Percentiles rank a stretch among this genome's conserved stretches.
phyloP scores from a whole-genome alignment of 1,284 basidiomycete species.

The Rhodotorula sp. region DNA sequence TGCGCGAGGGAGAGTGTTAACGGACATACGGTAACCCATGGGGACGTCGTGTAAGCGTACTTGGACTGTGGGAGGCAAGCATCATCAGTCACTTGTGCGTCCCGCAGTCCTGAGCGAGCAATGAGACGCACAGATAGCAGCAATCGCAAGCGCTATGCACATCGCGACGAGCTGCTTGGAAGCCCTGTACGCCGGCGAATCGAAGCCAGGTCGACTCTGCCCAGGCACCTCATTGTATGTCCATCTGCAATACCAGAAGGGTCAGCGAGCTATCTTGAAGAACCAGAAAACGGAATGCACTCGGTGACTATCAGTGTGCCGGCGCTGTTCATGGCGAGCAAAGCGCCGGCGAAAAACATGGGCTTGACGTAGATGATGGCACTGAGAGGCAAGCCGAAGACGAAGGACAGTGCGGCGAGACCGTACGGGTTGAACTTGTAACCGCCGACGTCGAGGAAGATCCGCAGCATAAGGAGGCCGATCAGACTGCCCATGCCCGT shows the following conservation, averaged over 20 bases:
- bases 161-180: slow-evolving; percentile 43
- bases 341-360: slow-evolving; percentile 40
- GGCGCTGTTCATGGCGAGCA: slow-evolving; percentile 46
- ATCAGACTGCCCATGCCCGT: slow-evolving; percentile 27
- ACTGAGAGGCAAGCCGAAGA: slow-evolving; percentile 8
- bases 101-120: slow-evolving; percentile 35
- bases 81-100: not conserved
- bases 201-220: slow-evolving; percentile 11
- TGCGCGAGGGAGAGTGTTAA: slow-evolving; percentile 2
- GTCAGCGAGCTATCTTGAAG: too few species aligned
- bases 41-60: too few species aligned
- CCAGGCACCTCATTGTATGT: slow-evolving; percentile 13
- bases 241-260: not conserved
- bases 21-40: too few species aligned
- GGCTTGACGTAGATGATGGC: slow-evolving; percentile 45
- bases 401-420: slow-evolving; percentile 7
- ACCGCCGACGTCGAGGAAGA: slow-evolving; percentile 48
- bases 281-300: not conserved
- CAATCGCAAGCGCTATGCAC: slow-evolving; percentile 48
- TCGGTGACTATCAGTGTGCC: slow-evolving; percentile 43
- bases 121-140: slow-evolving; percentile 44
- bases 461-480: slow-evolving; percentile 39
- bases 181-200: slow-evolving; percentile 39
- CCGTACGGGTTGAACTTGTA: slow-evolving; percentile 48
- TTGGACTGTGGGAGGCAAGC: not conserved